Conservation (phyloP, 1,139 yeast genomes). For the Pneumocystis carinii region DNA sequence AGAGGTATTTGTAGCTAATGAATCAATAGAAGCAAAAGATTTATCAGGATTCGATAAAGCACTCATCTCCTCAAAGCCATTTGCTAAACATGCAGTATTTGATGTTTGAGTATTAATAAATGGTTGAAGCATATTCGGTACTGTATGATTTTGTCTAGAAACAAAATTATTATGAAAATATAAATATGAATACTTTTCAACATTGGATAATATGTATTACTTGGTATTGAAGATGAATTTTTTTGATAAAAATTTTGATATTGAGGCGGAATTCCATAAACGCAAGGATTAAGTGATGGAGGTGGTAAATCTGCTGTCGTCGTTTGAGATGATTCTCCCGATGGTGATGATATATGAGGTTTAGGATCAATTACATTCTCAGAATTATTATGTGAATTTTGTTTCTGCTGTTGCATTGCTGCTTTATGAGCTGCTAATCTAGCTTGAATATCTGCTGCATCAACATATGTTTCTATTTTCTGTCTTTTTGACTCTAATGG, state of each 20-base stretch:
- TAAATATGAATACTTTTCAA: not conserved
- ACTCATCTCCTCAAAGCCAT: not conserved
- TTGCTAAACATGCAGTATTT: not conserved
- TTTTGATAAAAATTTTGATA: not conserved
- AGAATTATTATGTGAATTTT: not conserved
- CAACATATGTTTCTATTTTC: not conserved
- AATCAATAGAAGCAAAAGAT: not conserved
- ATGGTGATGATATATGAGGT: not conserved
- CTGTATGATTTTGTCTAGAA: not conserved
- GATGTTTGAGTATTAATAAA: not conserved
- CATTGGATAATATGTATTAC: not conserved
- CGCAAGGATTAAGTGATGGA: not conserved
- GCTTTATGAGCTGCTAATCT: constrained; percentile 4
- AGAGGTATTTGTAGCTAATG: not conserved
- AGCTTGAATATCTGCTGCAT: not conserved
- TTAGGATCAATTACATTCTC: not conserved
- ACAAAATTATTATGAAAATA: not conserved
- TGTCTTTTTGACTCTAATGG: constrained; percentile 1
- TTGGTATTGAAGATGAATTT: not conserved
- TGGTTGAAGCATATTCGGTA: not conserved
- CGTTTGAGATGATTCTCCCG: not conserved
- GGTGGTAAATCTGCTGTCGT: not conserved
- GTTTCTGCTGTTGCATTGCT: not conserved
- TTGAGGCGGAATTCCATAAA: not conserved
- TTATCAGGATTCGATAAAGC: not conserved